Evolutionary conservation across 2,329 filamentous ascomycete species (phyloP), one percentile per base, ranked within the genome.

Genomic region (Exophiala dermatitidis): DNA sequence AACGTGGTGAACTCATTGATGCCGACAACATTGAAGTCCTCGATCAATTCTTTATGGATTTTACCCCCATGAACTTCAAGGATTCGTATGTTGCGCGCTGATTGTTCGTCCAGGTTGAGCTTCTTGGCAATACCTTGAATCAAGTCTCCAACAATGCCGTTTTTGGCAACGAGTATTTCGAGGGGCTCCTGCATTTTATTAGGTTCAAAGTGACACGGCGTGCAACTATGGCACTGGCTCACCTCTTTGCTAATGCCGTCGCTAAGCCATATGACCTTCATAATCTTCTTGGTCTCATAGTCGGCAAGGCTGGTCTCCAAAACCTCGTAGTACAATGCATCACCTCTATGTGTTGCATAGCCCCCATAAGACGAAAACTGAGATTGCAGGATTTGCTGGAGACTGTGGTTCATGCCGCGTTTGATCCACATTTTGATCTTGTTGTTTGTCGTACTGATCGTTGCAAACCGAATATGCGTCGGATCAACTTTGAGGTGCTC

Each of bases 301-400:
- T 98, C 94, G 28, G 88, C 86, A 44, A 98, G 73, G 64, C 89
- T 95, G 76, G 96, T 95, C 59, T 98, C 93, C 38, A 98, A 74
- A 30, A 97, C 82, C 68, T 98, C 93, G 66, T 90, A 98, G 69
- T 85, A 97, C 48, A 98, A 76, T 0, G 85, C 82, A 69, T 97
- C 91, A 19, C 79, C 72, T 50, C 84, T 80, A 65, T 90, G 86
- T 32, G 78, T 83, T 52, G 74, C 68, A 56, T 80, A 79, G 61
- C 83, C 86, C 47, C 85, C 78, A 61, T 89, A 86, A 7, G 79
- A 79, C 60, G 82, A 83, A 49, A 87, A 88, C 48, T 84, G 81
- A 7, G 87, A 84, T 57, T 82, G 84, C 10, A 98, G 77, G 42
- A 97, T 95, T 58, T 82, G 83, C 48, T 80, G 78, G 8, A 98